Base-by-base conservation (phyloP, 192 early-diverging fungal genomes). In the Gryganskiella cystojenkinii region DNA sequence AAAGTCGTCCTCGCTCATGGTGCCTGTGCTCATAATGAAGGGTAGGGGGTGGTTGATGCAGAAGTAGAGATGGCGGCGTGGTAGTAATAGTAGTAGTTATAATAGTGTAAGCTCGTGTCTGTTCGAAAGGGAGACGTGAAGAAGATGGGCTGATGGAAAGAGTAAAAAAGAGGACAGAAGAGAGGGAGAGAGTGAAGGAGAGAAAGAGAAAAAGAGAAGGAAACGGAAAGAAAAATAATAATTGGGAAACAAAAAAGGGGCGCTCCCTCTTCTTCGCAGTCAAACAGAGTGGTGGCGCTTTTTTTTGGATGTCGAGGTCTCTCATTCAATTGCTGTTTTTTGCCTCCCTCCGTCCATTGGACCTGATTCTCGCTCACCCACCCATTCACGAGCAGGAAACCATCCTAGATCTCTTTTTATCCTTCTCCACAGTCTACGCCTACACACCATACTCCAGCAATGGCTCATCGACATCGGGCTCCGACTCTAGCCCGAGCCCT, bases 1-100 rank as follows among this genome's bases (percentile, higher is more conserved):
- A 57, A 67, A 76, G 44, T 76, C 72, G 37, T 76, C 72, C 14
- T 76, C 72, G 37, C 72, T 76, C 45, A 76, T 49, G 60, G 46
- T 76, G 49, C 65, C 72, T 51, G 72, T 56, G 46, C 72, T 76
- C 72, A 76, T 76, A 20, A 8, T 33, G 20, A n/a, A 37, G 37
- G 49, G 49, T 9, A 17, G 19, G 24, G 58, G 46, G 40, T 27
- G 8, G 2, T 57, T 40, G 55, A 22, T 46, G 40, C 20, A 35
- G 58, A 14, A n/a, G 50, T 35, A 33, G 22, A 10, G 49, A 34
- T 44, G 17, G 34, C 20, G 20, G 22, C 24, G 24, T 0, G 22
- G 35, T 49, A 7, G 0, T 14, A 14, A 33, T n/a, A n/a, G 11
- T 9, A 27, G 25, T 3, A 4, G 31, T 45, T 2, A 28, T 44